Percentiles rank a stretch among this genome's conserved stretches.
Conservation (phyloP, 495 filamentous ascomycete genomes). For the Bryoglossum gracile region DNA sequence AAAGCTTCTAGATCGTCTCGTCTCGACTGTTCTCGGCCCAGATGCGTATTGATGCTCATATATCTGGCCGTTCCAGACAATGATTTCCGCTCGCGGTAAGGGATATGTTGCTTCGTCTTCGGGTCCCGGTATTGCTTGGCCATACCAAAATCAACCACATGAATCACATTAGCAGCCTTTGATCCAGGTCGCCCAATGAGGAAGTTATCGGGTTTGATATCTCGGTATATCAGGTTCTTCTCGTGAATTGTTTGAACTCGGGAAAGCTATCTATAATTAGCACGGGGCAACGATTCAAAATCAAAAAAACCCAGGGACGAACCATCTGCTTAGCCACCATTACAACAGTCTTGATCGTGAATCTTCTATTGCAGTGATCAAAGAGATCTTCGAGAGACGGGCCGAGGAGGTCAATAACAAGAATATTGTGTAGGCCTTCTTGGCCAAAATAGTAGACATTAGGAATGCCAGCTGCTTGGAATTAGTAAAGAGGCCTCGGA, state of each 20-base stretch:
- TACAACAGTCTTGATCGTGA: constrained; percentile 94
- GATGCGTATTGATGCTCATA: constrained; percentile 99
- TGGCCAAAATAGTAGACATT: constrained; percentile 99
- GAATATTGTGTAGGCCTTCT: constrained; percentile 97
- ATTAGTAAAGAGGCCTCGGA: constrained; percentile 11
- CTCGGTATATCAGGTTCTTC: constrained; percentile 98
- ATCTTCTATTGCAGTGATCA: constrained; percentile 93
- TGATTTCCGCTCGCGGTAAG: constrained; percentile 95
- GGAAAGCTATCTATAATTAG: constrained; percentile 56
- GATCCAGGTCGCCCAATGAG: constrained; percentile 89
- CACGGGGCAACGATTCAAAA: background rate
- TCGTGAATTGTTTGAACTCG: constrained; percentile 99
- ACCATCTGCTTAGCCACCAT: constrained; percentile 99
- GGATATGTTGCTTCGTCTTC: constrained; percentile 99
- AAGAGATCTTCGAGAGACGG: constrained; percentile 97
- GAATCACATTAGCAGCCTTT: constrained; percentile 95
- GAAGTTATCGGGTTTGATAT: constrained; percentile 99
- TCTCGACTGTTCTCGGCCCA: constrained; percentile 93
- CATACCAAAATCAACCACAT: constrained; percentile 99
- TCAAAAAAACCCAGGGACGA: constrained; percentile 27
- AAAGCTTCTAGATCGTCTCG: constrained; percentile 94
- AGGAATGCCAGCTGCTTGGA: constrained; percentile 77
- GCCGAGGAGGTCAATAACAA: constrained; percentile 95
- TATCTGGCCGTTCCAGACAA: constrained; percentile 95
- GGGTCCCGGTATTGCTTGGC: constrained; percentile 98